Base-by-base conservation (phyloP, 2,329 filamentous ascomycete genomes). In the Penicillium brasilianum region DNA sequence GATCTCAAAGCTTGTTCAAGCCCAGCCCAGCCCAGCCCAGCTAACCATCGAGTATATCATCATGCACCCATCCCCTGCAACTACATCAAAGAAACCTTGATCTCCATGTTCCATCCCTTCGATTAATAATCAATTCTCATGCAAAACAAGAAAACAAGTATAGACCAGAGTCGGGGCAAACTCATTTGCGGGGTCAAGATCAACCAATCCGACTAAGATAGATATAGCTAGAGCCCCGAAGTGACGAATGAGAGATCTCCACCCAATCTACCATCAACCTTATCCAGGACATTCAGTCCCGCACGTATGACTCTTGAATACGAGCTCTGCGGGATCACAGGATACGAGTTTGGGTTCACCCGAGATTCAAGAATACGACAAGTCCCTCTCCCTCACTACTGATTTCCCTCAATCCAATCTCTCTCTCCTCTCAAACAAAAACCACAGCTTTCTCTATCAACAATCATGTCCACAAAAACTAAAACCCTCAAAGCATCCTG, bases 401-500 rank as follows among this genome's bases (percentile, higher is more conserved):
- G n/a, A n/a, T n/a, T n/a, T n/a, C n/a, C n/a, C n/a, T n/a, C n/a
- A n/a, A n/a, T n/a, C n/a, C n/a, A n/a, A n/a, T n/a, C n/a, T n/a
- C n/a, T n/a, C 32, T 8, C 9, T 3, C 25, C 30, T 22, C 14
- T 20, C n/a, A 22, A 14, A 60, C 44, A 39, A 69, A 5, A 2
- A n/a, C 37, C 7, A 16, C 16, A n/a, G 25, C 25, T 28, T 3
- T 28, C 25, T 3, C 37, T 18, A 18, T 9, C 37, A 3, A 18
- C 37, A n/a, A 39, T 18, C 37, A 39, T 8, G 3, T 18, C 37
- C n/a, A 18, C 39, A 43, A 43, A 9, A 10, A 50, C 25, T 30
- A 70, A 60, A 32, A 70, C 58, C 16, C 55, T 74, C 6, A 72
- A 62, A 14, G 69, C 69, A 37, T 48, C 58, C 8, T 74, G 72